Conservation (phyloP, 768 basidiomycete genomes). For the Mycena venus region DNA sequence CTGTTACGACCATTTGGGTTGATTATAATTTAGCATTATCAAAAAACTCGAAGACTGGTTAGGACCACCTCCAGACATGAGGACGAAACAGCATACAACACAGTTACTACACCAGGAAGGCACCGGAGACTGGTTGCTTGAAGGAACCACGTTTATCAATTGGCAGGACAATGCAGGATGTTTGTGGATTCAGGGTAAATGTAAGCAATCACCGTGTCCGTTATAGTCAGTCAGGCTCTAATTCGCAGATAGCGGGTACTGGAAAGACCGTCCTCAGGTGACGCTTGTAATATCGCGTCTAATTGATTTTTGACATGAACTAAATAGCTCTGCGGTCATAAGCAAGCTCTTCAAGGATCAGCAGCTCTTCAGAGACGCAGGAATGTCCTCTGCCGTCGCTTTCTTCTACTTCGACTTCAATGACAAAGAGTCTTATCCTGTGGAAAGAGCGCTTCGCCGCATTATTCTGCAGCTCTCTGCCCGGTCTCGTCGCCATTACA, state of each 20-base stretch:
- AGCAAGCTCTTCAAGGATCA: background rate
- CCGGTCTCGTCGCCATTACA: background rate
- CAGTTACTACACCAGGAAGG: background rate
- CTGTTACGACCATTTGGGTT: background rate
- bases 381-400: background rate
- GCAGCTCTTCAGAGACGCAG: background rate
- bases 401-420: constrained; percentile 23
- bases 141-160: background rate
- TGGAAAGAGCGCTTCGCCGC: background rate
- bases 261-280: constrained; percentile 21
- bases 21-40: background rate
- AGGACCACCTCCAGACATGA: constrained; percentile 9
- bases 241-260: background rate
- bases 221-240: background rate
- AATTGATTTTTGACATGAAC: background rate
- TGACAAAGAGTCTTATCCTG: background rate
- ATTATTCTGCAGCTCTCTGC: constrained; percentile 16
- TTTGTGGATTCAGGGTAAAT: constrained; percentile 16
- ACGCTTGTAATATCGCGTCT: background rate
- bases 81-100: background rate
- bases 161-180: constrained; percentile 17
- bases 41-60: constrained; percentile 11
- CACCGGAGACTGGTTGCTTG: constrained; percentile 3
- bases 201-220: background rate
- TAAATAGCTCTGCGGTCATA: background rate